These are phyloP conservation scores for Xylaria arbuscula DNA, from an alignment of 2,329 filamentous ascomycete species.

Conservation along the genomic window DNA sequence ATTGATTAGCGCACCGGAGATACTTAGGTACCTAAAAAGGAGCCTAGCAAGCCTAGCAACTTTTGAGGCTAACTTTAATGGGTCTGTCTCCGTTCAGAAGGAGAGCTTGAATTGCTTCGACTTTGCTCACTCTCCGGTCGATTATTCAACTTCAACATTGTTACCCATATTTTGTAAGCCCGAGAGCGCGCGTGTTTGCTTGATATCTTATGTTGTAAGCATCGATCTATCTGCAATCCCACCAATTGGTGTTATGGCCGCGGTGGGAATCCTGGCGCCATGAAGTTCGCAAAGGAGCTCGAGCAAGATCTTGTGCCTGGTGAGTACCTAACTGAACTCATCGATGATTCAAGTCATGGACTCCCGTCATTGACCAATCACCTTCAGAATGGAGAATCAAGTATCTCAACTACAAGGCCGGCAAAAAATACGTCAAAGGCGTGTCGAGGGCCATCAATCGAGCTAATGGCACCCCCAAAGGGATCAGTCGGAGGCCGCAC, in stretches of 20 bases:
- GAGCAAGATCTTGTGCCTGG: conserved; percentile 89
- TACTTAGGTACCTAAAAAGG: conserved; percentile 14
- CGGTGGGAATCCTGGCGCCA: conserved; percentile 53
- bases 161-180: conserved; percentile 2
- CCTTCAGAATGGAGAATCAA: conserved; percentile 85
- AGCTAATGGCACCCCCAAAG: conserved; percentile 64
- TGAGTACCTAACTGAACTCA: conserved; percentile 52
- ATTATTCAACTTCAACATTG: neutral
- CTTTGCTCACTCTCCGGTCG: neutral
- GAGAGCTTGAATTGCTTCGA: conserved; percentile 5
- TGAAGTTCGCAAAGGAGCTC: conserved; percentile 81
- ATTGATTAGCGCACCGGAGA: neutral
- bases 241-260: neutral
- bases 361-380: conserved; percentile 2
- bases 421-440: conserved; percentile 93
- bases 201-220: neutral
- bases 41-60: neutral
- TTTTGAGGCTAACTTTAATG: conserved; percentile 5
- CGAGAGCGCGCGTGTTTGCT: conserved; percentile 5
- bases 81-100: neutral
- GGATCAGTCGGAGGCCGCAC: conserved; percentile 49
- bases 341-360: neutral
- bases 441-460: conserved; percentile 77
- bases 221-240: neutral
- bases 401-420: conserved; percentile 94